Conservation (phyloP, 2,329 filamentous ascomycete genomes). For the Metarhizium brunneum region DNA sequence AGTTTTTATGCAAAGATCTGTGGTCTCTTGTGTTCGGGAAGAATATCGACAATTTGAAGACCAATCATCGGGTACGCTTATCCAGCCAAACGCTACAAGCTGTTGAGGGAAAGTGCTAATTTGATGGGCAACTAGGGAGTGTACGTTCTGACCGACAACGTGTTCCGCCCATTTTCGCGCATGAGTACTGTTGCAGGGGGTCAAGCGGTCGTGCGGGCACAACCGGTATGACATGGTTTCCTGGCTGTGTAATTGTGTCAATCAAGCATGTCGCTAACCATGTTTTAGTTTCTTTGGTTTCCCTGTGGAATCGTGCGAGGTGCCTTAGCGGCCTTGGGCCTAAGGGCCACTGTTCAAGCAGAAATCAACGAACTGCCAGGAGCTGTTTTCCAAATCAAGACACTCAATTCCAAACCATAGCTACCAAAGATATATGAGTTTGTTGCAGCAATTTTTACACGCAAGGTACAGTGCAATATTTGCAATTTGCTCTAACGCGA, state of each 20-base stretch:
- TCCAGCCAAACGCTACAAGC: too few relatives aligned
- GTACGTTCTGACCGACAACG: conserved; percentile 89
- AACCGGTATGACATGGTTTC: conserved; percentile 53
- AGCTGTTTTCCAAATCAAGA: conserved; percentile 95
- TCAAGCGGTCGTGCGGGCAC: conserved; percentile 64
- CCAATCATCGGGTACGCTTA: conserved; percentile 70
- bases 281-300: conserved; percentile 78
- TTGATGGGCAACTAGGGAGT: conserved; percentile 53
- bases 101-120: not conserved
- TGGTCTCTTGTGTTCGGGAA: conserved; percentile 94
- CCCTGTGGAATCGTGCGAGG: conserved; percentile 89
- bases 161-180: conserved; percentile 77
- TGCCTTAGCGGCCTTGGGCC: conserved; percentile 83
- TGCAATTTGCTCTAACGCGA: not conserved
- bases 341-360: conserved; percentile 83
- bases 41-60: conserved; percentile 97
- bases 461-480: not conserved
- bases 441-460: not conserved
- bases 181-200: conserved; percentile 79
- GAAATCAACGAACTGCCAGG: conserved; percentile 79
- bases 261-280: not conserved
- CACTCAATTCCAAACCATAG: conserved; percentile 57
- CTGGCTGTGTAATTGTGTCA: too few relatives aligned
- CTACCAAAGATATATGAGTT: conserved; percentile 1
- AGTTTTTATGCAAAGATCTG: conserved; percentile 96